These are phyloP conservation scores for Populus ilicifolia DNA, from an alignment of 345 rosid genomes.

Conservation along the genomic window DNA sequence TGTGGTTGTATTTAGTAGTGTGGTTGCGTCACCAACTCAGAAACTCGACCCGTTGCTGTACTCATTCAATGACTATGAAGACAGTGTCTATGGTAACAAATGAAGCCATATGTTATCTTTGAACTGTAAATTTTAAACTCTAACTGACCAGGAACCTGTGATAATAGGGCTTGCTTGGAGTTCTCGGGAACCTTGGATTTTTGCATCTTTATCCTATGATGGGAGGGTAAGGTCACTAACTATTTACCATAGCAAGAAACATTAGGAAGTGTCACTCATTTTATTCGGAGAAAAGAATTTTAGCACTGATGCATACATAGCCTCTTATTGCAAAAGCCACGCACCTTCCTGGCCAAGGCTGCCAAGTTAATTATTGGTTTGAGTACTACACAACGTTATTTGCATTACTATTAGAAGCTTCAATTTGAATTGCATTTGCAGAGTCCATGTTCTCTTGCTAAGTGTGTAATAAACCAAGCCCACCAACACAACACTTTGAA, in stretches of 20 bases:
- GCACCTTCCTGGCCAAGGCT: neutral
- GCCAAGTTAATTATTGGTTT: neutral
- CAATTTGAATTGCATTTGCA: neutral
- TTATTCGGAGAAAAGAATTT: neutral
- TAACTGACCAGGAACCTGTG: conserved; percentile 11
- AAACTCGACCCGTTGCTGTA: conserved; percentile 34
- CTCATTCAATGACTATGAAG: conserved; percentile 82
- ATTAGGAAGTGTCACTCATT: neutral
- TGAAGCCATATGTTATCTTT: conserved; percentile 7
- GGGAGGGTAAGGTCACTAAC: conserved; percentile 65
- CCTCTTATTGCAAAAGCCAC: neutral
- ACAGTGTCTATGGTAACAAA: conserved; percentile 72
- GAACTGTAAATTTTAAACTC: neutral
- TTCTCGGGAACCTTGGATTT: conserved; percentile 78
- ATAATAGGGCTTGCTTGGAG: conserved; percentile 87
- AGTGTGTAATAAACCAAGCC: neutral
- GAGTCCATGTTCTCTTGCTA: neutral
- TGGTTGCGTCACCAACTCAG: conserved; percentile 8
- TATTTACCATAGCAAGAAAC: neutral
- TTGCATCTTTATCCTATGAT: conserved; percentile 87
- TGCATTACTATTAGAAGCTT: neutral
- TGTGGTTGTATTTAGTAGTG: conserved; percentile 15
- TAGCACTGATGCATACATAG: neutral
- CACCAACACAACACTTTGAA: neutral
- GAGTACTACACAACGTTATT: neutral